Base-by-base conservation (phyloP, 2,329 filamentous ascomycete species). In the Dissoconium aciculare region DNA sequence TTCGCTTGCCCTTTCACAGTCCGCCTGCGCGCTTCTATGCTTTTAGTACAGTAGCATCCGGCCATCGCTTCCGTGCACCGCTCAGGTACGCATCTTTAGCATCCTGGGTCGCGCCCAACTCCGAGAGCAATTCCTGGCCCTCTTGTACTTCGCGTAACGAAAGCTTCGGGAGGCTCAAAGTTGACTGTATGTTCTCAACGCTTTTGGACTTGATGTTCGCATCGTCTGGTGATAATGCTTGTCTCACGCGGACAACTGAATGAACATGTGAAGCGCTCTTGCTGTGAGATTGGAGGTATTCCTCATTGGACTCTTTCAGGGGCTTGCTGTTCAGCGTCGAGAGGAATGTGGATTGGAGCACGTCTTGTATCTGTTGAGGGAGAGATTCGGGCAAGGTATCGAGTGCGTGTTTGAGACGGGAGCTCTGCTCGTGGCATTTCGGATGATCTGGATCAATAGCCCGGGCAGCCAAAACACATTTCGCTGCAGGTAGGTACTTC, bases 401-500 rank as follows among this genome's bases (percentile, higher is more conserved):
- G 16, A 58, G 46, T 36, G 40, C 38, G 8, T 33, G 30, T 37
- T 41, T 73, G 59, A 94, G 77, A 34, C 71, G 69, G 26, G 77
- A 61, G 16, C 69, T 64, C 52, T 89, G 81, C 47, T 83, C 72
- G 50, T 85, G 75, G n/a, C 87, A 67, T 40, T 67, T 72, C 8
- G 80, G 69, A 47, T 84, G 67, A 27, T 72, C 63, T 3, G 74
- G 55, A 39, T 89, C 75, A 17, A 94, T 63, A 3, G 67, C 63
- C 33, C 72, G 60, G 15, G 82, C 75, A 11, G 80, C 75, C 28
- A 80, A 71, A 32, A 98, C 68, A 55, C 82, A 93, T 48, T 82
- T 80, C 36, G 94, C 66, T 0, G 89, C 87, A 37, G 92, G 76
- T 26, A 92, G 60, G 49, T 80, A 83, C 62, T 94, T 94, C 52